Base-by-base conservation (phyloP, 352 stramenopile species). In the Globisporangium radiosum region DNA sequence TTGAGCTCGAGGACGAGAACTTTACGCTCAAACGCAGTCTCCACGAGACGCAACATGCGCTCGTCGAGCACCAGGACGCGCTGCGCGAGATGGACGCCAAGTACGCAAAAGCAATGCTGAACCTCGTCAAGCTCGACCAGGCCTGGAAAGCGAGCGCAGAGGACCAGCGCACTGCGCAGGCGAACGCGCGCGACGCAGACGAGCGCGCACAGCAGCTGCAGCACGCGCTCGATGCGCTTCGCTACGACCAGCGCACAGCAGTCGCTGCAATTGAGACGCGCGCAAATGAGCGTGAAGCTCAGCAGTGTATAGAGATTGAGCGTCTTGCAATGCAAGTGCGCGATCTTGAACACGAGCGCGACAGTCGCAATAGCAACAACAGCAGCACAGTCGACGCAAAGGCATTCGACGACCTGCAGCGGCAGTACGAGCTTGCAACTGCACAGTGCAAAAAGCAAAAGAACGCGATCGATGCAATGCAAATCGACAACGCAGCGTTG, bases 1-100 rank as follows among this genome's bases (percentile, higher is more conserved):
- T 76, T 36, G 81, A 92, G 66, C 75, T 94, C 37, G 85, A 94
- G 61, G 79, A 77, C 47, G 85, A 94, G 56, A 81, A 74, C 48
- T 89, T 87, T 52, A 81, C 76, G 52, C 72, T 94, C 37, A 76
- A 87, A 58, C 71, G 65, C 15, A 61, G 69, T 25, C 72, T 92
- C 39, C 47, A 64, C 36, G 76, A 91, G 50, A 77, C 78, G 39
- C 76, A 92, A 61, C 55, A 70, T 25, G 59, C 56, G 55, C 60
- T 87, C n/a, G 70, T 72, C 33, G 48, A 61, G 43, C 75, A 73
- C 45, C 64, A 83, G 56, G 43, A 68, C 50, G 67, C 69, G 51
- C 65, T 89, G 42, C 69, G 78, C 47, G 57, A 56, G 37, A 68
- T 87, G 47, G 72, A 91, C n/a, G 60, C 25, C 39, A 84, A 82